Percentiles rank a stretch among this genome's conserved stretches.
Conservation (phyloP, 2,329 filamentous ascomycete species). For the Apiospora pterosperma region DNA sequence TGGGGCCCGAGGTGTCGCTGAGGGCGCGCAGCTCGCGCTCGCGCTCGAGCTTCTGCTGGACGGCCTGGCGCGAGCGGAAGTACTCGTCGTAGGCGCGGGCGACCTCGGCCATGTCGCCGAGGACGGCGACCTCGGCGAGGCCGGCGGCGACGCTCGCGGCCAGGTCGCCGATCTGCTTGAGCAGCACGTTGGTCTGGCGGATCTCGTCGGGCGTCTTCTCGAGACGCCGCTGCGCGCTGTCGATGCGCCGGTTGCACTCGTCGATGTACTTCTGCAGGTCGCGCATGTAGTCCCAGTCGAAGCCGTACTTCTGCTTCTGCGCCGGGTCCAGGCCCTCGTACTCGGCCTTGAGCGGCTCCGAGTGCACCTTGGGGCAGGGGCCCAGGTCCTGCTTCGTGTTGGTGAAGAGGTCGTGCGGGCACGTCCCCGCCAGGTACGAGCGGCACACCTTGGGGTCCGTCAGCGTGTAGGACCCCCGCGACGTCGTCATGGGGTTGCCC, state of each 20-base stretch:
- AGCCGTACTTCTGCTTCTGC: conserved; percentile 76
- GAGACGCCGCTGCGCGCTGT: conserved; percentile 80
- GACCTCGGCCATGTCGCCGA: conserved; percentile 79
- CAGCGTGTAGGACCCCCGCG: conserved; percentile 76
- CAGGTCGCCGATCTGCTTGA: conserved; percentile 84
- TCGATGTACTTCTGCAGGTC: conserved; percentile 97
- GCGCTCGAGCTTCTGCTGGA: conserved; percentile 75
- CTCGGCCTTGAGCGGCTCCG: conserved; percentile 82
- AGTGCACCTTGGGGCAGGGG: conserved; percentile 82
- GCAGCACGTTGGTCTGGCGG: conserved; percentile 82
- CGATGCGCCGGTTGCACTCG: conserved; percentile 92
- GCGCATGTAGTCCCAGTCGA: conserved; percentile 94
- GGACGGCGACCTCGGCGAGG: conserved; percentile 78
- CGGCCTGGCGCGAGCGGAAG: conserved; percentile 77
- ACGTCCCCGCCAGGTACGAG: conserved; percentile 89
- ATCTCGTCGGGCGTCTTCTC: conserved; percentile 99
- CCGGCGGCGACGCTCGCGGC: conserved; percentile 75
- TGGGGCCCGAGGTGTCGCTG: conserved; percentile 87
- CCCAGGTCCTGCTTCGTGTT: conserved; percentile 99
- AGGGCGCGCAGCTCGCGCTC: conserved; percentile 88
- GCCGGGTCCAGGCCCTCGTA: conserved; percentile 72
- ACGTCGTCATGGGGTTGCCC: conserved; percentile 64
- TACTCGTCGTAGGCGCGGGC: conserved; percentile 82
- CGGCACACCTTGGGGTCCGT: conserved; percentile 93
- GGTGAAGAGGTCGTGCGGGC: conserved; percentile 97